Evolutionary conservation across 768 basidiomycete genomes (phyloP).

Genomic region (Psilocybe tampanensis): DNA sequence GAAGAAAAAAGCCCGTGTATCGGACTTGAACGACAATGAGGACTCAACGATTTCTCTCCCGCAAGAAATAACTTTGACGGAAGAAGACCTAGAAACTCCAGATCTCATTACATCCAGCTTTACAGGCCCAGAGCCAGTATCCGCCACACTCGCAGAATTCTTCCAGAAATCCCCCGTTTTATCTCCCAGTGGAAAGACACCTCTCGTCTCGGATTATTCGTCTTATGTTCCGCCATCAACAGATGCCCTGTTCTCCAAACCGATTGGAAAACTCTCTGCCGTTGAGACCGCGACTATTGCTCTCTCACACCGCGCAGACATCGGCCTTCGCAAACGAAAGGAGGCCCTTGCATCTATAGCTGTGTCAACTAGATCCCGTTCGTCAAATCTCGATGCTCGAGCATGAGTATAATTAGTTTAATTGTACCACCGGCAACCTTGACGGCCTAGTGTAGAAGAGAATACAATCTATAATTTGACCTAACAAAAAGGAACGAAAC

Average conservation of each 20-base stretch:
- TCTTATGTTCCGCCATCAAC: neutral
- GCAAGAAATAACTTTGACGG: neutral
- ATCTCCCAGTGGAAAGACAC: neutral
- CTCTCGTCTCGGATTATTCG: conserved; percentile 5
- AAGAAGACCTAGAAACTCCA: conserved; percentile 24
- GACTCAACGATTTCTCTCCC: too few relatives aligned
- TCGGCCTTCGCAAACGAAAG: conserved; percentile 6
- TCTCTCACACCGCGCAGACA: conserved; percentile 11
- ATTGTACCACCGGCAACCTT: neutral
- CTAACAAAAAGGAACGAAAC: neutral
- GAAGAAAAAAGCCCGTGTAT: too few relatives aligned
- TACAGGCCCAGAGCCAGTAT: conserved; percentile 21
- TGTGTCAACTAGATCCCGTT: neutral
- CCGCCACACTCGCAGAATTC: conserved; percentile 25
- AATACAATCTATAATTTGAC: conserved; percentile 1
- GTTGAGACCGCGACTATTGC: conserved; percentile 4
- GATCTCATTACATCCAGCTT: conserved; percentile 24
- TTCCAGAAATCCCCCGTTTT: conserved; percentile 16
- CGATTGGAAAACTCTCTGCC: conserved; percentile 9
- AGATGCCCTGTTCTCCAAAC: neutral
- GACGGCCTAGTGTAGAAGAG: neutral
- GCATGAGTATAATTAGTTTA: neutral
- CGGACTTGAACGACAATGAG: too few relatives aligned
- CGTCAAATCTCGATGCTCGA: neutral
- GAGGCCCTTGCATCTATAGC: conserved; percentile 2